Percentiles rank a stretch among this genome's conserved stretches.
Evolutionary conservation across 768 basidiomycete species (phyloP).

Genomic region (Lentinula lateritia): DNA sequence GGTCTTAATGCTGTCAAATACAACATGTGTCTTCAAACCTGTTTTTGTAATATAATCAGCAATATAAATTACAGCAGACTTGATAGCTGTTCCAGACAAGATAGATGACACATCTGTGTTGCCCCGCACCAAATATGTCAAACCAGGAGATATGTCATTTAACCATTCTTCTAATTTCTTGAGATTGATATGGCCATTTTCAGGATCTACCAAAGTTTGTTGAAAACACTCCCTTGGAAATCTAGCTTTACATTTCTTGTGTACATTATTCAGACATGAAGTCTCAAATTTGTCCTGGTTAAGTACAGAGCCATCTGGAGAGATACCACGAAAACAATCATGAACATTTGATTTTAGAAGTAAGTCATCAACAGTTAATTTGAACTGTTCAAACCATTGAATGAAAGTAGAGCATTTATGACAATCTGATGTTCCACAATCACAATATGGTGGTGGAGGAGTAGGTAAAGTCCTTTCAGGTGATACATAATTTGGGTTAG

Average conservation of each 20-base stretch:
- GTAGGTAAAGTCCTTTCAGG: conserved; percentile 18
- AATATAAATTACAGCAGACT: conserved; percentile 31
- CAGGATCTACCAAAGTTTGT: conserved; percentile 18
- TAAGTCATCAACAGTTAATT: conserved; percentile 22
- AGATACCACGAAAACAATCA: conserved; percentile 12
- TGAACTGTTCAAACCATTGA: conserved; percentile 7
- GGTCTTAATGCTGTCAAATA: conserved; percentile 8
- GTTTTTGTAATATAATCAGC: conserved; percentile 40
- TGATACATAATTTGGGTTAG: conserved; percentile 11
- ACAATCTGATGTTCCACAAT: not conserved
- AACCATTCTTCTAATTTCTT: conserved; percentile 29
- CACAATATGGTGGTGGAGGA: conserved; percentile 12
- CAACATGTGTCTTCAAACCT: conserved; percentile 26
- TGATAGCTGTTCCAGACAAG: conserved; percentile 32
- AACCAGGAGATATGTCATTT: conserved; percentile 24
- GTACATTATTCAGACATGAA: conserved; percentile 22
- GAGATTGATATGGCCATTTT: conserved; percentile 22
- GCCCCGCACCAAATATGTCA: conserved; percentile 29
- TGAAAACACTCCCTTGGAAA: conserved; percentile 26
- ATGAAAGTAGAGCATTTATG: conserved; percentile 14
- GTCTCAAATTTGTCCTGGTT: conserved; percentile 3
- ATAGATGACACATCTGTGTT: conserved; percentile 35
- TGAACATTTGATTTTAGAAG: conserved; percentile 24
- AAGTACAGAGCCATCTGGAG: conserved; percentile 10
- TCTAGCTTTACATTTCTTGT: conserved; percentile 24